Evolutionary conservation across 2,329 filamentous ascomycete species (phyloP).

Genomic region (Tolypocladium paradoxum): DNA sequence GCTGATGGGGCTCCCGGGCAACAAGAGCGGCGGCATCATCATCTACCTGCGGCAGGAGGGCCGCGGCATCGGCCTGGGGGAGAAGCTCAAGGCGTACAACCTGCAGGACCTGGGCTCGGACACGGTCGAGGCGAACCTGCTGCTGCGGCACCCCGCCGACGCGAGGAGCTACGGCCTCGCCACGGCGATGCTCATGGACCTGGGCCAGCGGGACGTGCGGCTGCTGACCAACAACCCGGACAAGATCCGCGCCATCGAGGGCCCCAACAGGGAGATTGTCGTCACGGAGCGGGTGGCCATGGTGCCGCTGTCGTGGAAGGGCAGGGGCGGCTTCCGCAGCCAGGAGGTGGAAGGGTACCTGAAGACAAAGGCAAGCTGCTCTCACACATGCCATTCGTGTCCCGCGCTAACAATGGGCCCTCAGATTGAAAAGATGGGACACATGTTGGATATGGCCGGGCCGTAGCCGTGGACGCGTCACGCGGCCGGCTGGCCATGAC

Average conservation of each 20-base stretch:
- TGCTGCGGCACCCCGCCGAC: conserved; percentile 86
- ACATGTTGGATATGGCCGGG: conserved; percentile 54
- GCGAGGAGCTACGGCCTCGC: conserved; percentile 93
- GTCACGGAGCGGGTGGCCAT: conserved; percentile 89
- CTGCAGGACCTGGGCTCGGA: conserved; percentile 94
- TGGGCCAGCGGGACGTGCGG: conserved; percentile 68
- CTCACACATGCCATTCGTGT: background rate
- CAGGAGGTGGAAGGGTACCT: conserved; percentile 89
- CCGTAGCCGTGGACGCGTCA: conserved; percentile 1
- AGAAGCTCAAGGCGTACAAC: conserved; percentile 98
- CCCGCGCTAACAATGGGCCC: conserved; percentile 9
- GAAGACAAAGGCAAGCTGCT: conserved; percentile 69
- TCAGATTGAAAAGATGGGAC: conserved; percentile 80
- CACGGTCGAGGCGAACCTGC: conserved; percentile 88
- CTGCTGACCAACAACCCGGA: conserved; percentile 95
- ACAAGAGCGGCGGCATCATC: conserved; percentile 69
- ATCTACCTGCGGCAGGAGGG: conserved; percentile 95
- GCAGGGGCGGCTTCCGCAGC: conserved; percentile 71
- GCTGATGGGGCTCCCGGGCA: conserved; percentile 67
- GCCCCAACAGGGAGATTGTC: conserved; percentile 74
- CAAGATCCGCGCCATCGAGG: conserved; percentile 90
- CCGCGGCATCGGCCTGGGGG: conserved; percentile 83
- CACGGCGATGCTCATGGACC: conserved; percentile 82
- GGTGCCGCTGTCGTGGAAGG: conserved; percentile 90
- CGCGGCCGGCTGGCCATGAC: background rate